phyloP scores from a whole-genome alignment of 805 yeast genomes.

The Candida ponderosae region DNA sequence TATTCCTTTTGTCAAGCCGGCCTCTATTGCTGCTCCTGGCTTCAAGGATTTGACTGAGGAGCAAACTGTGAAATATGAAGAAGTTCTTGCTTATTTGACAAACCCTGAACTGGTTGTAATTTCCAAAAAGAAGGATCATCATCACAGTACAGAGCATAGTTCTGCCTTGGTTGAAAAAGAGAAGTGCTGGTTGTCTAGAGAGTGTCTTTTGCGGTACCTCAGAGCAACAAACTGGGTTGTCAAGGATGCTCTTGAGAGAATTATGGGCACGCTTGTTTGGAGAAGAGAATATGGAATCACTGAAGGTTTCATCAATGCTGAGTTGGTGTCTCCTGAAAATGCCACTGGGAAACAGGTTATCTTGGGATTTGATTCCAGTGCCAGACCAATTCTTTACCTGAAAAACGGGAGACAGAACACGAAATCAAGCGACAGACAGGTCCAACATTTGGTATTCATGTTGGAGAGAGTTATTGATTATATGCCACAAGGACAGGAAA shows the following conservation, averaged over 20 bases:
- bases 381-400: conserved; percentile 81
- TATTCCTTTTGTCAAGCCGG: conserved; percentile 50
- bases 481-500: conserved; percentile 92
- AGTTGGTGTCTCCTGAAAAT: conserved; percentile 51
- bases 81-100: conserved; percentile 53
- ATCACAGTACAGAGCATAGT: conserved; percentile 6
- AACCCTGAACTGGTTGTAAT: conserved; percentile 44
- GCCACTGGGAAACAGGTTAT: conserved; percentile 86
- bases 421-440: conserved; percentile 75
- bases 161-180: conserved; percentile 37
- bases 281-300: conserved; percentile 77
- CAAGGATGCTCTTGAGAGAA: conserved; percentile 58
- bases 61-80: conserved; percentile 48
- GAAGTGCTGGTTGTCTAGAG: conserved; percentile 83
- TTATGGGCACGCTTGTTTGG: conserved; percentile 74
- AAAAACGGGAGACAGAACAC: conserved; percentile 92
- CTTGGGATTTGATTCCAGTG: conserved; percentile 76
- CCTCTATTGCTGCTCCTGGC: conserved; percentile 41
- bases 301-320: conserved; percentile 41
- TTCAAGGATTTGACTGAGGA: conserved; percentile 36
- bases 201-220: conserved; percentile 75
- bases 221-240: conserved; percentile 85
- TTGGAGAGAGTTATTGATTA: conserved; percentile 80
- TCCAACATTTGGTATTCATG: conserved; percentile 87
- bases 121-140: conserved; percentile 28